Percentiles rank a stretch among this genome's conserved stretches.
phyloP scores from a whole-genome alignment of 140 eudicot genomes.

The Stevia rebaudiana region DNA sequence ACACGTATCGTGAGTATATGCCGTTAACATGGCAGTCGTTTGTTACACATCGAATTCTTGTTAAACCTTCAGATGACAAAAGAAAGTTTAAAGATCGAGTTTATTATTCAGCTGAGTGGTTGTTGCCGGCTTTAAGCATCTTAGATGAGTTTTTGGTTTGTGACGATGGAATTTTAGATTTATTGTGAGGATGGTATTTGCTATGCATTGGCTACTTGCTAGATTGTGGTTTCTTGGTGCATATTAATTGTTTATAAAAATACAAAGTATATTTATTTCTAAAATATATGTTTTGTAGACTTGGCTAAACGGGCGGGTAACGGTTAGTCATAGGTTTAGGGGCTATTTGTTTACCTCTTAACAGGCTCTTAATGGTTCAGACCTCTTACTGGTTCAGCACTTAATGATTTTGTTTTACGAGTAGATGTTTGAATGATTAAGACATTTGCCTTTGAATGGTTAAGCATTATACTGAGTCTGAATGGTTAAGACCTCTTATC shows the following conservation, averaged over 20 bases:
- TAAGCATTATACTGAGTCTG: too few species aligned
- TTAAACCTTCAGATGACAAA: constrained; percentile 42
- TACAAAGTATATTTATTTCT: too few species aligned
- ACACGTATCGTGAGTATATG: constrained; percentile 65
- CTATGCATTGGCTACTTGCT: neutral
- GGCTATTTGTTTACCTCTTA: too few species aligned
- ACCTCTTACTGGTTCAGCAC: too few species aligned
- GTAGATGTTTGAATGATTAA: too few species aligned
- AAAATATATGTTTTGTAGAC: too few species aligned
- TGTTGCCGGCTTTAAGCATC: constrained; percentile 47
- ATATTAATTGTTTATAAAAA: neutral
- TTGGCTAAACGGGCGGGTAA: too few species aligned
- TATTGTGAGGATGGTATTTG: neutral
- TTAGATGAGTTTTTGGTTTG: constrained; percentile 47
- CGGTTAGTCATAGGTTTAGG: too few species aligned
- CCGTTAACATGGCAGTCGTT: constrained; percentile 86
- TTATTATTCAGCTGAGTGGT: constrained; percentile 53
- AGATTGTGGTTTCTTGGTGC: neutral
- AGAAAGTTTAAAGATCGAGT: constrained; percentile 29
- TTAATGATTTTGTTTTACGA: too few species aligned
- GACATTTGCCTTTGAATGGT: too few species aligned
- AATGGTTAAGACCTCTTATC: too few species aligned
- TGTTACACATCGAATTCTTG: constrained; percentile 57
- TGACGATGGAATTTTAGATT: constrained; percentile 27
- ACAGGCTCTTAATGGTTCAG: too few species aligned